A percentile compares a stretch with the other conserved stretches of the same genome.
phyloP scores from a whole-genome alignment of 495 filamentous ascomycete genomes.

The Trichocladium antarcticum region DNA sequence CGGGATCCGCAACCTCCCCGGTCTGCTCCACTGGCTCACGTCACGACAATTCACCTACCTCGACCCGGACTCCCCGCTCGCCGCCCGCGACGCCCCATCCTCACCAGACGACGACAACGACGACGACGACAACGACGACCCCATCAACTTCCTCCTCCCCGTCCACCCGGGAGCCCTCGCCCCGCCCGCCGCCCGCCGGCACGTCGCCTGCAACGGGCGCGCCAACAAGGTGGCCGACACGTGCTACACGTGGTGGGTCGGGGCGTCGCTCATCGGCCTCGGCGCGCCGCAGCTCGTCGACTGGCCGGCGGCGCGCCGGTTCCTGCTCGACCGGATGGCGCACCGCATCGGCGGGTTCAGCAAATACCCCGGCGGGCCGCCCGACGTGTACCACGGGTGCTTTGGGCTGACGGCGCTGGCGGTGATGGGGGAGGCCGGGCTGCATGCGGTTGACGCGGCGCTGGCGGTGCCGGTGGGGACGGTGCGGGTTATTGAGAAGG shows the following conservation, averaged over 20 bases:
- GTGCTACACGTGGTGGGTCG: conserved; percentile 89
- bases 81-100: background rate
- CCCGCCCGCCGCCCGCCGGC: conserved; percentile 22
- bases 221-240: conserved; percentile 84
- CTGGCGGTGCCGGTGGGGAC: conserved; percentile 52
- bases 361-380: conserved; percentile 67
- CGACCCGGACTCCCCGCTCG: conserved; percentile 32
- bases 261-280: conserved; percentile 59
- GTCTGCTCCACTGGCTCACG: conserved; percentile 37
- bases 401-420: conserved; percentile 73
- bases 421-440: conserved; percentile 48
- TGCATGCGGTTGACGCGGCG: conserved; percentile 54
- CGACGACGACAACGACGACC: conserved; percentile 33
- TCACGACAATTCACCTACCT: conserved; percentile 51
- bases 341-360: conserved; percentile 85
- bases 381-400: conserved; percentile 86
- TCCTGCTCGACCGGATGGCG: conserved; percentile 80
- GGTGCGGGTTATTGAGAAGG: conserved; percentile 34
- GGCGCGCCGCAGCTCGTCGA: conserved; percentile 42
- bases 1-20: conserved; percentile 28
- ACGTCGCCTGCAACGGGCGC: conserved; percentile 72
- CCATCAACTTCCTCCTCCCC: conserved; percentile 24
- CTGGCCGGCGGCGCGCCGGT: conserved; percentile 50
- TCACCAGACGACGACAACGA: conserved; percentile 25
- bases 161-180: conserved; percentile 28